Conservation (phyloP, 768 basidiomycete species). For the Termitomyces sp. region DNA sequence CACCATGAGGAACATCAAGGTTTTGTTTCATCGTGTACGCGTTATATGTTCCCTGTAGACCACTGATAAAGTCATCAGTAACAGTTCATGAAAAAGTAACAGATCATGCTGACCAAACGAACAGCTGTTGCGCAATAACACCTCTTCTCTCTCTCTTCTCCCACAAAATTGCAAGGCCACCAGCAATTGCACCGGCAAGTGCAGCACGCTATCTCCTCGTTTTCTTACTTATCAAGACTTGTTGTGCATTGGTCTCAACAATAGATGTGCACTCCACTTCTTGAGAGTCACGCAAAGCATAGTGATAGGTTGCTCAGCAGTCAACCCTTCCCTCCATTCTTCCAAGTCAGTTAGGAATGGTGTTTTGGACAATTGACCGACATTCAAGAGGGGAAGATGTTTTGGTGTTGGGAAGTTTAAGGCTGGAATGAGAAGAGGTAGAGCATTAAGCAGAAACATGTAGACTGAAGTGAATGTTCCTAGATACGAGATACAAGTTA, state of each 20-base stretch:
- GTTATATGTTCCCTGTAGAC: conserved; percentile 88
- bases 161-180: conserved; percentile 68
- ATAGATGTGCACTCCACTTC: conserved; percentile 45
- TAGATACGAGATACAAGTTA: conserved; percentile 17
- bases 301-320: conserved; percentile 19
- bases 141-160: conserved; percentile 63
- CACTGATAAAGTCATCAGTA: conserved; percentile 35
- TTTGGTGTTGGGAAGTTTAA: conserved; percentile 25
- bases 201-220: conserved; percentile 75
- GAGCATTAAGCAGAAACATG: conserved; percentile 71
- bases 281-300: conserved; percentile 23
- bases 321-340: conserved; percentile 13
- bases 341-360: conserved; percentile 12
- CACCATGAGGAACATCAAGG: conserved; percentile 76
- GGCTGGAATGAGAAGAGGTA: conserved; percentile 64
- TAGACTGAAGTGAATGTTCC: conserved; percentile 76
- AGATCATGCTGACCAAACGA: conserved; percentile 61
- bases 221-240: conserved; percentile 57
- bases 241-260: conserved; percentile 59
- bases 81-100: not conserved
- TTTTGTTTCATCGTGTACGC: conserved; percentile 61
- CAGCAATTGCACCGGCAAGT: conserved; percentile 71
- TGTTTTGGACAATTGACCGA: conserved; percentile 17
- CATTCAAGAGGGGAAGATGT: conserved; percentile 20
- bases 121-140: conserved; percentile 80